phyloP scores from a whole-genome alignment of 768 basidiomycete genomes.

The Mycena latifolia region DNA sequence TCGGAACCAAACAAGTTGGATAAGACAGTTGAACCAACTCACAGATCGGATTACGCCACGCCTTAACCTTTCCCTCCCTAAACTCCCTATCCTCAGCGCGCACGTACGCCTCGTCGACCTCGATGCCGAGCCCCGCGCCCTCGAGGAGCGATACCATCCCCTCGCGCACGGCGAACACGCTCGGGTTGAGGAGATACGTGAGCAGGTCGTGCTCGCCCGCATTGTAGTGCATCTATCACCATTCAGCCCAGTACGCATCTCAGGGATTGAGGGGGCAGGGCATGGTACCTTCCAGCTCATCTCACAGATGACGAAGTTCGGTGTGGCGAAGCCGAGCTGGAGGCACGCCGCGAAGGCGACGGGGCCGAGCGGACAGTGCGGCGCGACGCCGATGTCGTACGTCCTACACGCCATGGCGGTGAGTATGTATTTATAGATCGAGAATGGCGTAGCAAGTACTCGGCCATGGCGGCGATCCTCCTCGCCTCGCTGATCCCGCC shows the following conservation, averaged over 20 bases:
- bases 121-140: conserved; percentile 72
- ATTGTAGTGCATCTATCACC: conserved; percentile 74
- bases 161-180: conserved; percentile 67
- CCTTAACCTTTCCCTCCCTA: conserved; percentile 36
- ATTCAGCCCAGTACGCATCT: background rate
- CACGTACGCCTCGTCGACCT: conserved; percentile 71
- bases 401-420: conserved; percentile 58
- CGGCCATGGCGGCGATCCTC: conserved; percentile 60
- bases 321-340: conserved; percentile 68
- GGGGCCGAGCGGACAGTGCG: conserved; percentile 80
- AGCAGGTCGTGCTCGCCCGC: conserved; percentile 66
- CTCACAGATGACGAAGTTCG: conserved; percentile 58
- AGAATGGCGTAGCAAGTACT: conserved; percentile 43
- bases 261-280: too few species aligned
- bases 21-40: conserved; percentile 6
- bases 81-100: conserved; percentile 34
- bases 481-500: conserved; percentile 34
- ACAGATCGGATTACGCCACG: conserved; percentile 58
- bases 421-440: too few species aligned
- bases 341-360: conserved; percentile 80
- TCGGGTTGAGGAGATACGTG: conserved; percentile 67
- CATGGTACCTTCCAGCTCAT: conserved; percentile 68
- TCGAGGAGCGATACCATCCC: conserved; percentile 59
- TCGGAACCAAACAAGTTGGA: too few species aligned
- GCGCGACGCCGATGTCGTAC: conserved; percentile 79